Conservation (phyloP, 805 yeast species). For the Nakazawaea ernobii region DNA sequence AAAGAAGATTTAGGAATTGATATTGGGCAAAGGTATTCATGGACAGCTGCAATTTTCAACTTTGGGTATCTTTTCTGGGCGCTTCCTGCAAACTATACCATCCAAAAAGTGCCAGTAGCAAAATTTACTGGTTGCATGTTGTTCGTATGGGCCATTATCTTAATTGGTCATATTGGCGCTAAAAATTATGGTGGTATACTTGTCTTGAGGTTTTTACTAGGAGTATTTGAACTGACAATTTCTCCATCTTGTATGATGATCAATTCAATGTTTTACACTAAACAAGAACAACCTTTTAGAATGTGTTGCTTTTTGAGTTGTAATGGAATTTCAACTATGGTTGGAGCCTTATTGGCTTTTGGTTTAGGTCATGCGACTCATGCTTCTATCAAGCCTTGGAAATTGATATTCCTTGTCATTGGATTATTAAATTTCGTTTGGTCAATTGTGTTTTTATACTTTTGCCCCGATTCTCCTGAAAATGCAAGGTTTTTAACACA, state of each 20-base stretch:
- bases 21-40: slow-evolving; percentile 36
- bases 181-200: slow-evolving; percentile 40
- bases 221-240: slow-evolving; percentile 32
- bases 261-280: slow-evolving; percentile 28
- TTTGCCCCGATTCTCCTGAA: slow-evolving; percentile 47
- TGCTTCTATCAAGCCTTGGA: slow-evolving; percentile 41
- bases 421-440: slow-evolving; percentile 47
- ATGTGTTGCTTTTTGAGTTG: slow-evolving; percentile 19
- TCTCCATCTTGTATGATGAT: slow-evolving; percentile 30
- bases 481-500: slow-evolving; percentile 28
- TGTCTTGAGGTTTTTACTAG: slow-evolving; percentile 43
- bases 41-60: slow-evolving; percentile 57
- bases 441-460: slow-evolving; percentile 37
- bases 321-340: slow-evolving; percentile 25
- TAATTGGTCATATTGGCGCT: slow-evolving; percentile 42
- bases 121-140: slow-evolving; percentile 30
- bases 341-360: slow-evolving; percentile 21
- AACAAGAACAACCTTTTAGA: slow-evolving; percentile 28
- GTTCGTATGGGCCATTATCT: slow-evolving; percentile 40
- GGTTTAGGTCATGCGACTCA: slow-evolving; percentile 27
- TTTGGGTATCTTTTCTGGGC: slow-evolving; percentile 60
- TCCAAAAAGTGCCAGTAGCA: slow-evolving; percentile 31
- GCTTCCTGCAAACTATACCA: slow-evolving; percentile 36
- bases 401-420: slow-evolving; percentile 50
- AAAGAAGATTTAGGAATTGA: slow-evolving; percentile 37